Conservation (phyloP, 768 basidiomycete genomes). For the Lentinula sp. region DNA sequence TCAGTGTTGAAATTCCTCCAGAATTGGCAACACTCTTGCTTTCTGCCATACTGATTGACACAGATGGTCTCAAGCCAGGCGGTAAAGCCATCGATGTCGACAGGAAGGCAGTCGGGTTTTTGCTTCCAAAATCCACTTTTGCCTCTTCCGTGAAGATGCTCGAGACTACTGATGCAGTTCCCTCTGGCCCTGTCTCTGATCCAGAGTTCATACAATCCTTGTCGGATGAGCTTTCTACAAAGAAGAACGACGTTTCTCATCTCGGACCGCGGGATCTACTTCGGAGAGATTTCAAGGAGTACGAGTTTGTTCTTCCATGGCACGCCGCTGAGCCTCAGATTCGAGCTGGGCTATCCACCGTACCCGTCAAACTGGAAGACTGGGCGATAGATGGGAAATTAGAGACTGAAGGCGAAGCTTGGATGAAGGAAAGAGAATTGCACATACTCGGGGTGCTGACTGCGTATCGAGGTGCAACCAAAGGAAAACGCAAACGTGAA, state of each 20-base stretch:
- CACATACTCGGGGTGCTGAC: constrained; percentile 78
- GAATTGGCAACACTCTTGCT: constrained; percentile 78
- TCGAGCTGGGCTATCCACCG: constrained; percentile 74
- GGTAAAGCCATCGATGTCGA: constrained; percentile 75
- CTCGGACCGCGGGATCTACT: constrained; percentile 74
- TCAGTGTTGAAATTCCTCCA: constrained; percentile 36
- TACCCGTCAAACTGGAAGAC: constrained; percentile 60
- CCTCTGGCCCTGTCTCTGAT: constrained; percentile 26
- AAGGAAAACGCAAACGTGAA: constrained; percentile 24
- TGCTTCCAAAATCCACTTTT: constrained; percentile 54
- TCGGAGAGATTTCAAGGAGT: constrained; percentile 95
- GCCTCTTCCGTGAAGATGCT: constrained; percentile 18
- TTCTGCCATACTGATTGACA: constrained; percentile 82
- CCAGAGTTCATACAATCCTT: constrained; percentile 43
- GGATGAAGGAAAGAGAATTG: constrained; percentile 63
- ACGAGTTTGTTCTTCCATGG: constrained; percentile 41
- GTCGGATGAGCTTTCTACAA: constrained; percentile 36
- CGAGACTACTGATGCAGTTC: constrained; percentile 8
- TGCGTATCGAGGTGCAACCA: constrained; percentile 47
- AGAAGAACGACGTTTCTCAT: constrained; percentile 66
- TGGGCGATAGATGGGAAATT: constrained; percentile 46
- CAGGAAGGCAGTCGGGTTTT: constrained; percentile 52
- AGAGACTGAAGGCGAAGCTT: constrained; percentile 36
- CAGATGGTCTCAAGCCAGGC: constrained; percentile 65
- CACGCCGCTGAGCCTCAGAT: constrained; percentile 30